Conservation (phyloP, 2,329 filamentous ascomycete genomes). For the Lecanosticta acicola region DNA sequence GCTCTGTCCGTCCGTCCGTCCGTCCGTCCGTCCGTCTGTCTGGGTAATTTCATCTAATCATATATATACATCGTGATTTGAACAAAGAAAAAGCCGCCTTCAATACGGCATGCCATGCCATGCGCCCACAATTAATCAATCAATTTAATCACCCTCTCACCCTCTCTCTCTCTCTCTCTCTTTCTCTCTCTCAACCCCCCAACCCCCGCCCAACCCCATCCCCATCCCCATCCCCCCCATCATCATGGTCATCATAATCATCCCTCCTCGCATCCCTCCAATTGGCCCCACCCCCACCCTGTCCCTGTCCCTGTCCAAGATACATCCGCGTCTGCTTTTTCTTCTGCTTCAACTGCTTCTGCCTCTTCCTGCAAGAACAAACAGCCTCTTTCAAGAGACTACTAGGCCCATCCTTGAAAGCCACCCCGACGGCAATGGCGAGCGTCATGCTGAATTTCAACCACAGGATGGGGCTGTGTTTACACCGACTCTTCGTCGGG, state of each 20-base stretch:
- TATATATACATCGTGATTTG: too few species aligned
- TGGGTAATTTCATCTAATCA: too few species aligned
- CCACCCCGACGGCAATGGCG: slow-evolving; percentile 45
- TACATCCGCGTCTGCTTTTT: not conserved
- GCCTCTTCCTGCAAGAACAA: slow-evolving; percentile 52
- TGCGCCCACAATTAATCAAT: too few species aligned
- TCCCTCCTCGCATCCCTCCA: slow-evolving; percentile 1
- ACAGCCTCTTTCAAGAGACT: slow-evolving; percentile 31
- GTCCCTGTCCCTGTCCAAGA: not conserved
- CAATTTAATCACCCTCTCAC: too few species aligned
- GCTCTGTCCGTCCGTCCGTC: too few species aligned
- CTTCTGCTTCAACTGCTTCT: slow-evolving; percentile 70
- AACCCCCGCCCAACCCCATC: too few species aligned
- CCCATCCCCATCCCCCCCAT: too few species aligned
- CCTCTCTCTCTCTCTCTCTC: too few species aligned
- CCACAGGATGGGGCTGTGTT: slow-evolving; percentile 40
- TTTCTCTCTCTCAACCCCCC: not conserved
- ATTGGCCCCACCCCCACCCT: slow-evolving; percentile 1
- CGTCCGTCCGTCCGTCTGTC: too few species aligned
- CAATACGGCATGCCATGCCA: too few species aligned
- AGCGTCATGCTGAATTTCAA: slow-evolving; percentile 45
- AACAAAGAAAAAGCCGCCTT: too few species aligned
- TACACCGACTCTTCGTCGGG: slow-evolving; percentile 7
- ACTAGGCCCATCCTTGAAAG: slow-evolving; percentile 43
- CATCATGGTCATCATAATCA: too few species aligned